Evolutionary conservation across 1,284 basidiomycete genomes (phyloP), one percentile per base, ranked within the genome.

Genomic region (Schizophyllum commune): DNA sequence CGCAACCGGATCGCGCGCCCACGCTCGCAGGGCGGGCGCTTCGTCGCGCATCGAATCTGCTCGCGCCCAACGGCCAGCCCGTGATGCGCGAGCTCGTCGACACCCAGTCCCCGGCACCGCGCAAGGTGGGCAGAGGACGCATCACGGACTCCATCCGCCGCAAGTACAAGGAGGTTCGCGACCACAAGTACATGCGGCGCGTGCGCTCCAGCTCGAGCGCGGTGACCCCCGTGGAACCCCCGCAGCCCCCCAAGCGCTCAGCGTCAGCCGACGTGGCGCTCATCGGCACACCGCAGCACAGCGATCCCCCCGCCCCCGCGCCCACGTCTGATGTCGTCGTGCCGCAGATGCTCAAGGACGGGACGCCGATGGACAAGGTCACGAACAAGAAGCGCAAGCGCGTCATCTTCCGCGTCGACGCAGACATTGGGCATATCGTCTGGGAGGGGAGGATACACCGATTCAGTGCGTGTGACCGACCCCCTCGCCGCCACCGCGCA

Each of bases 281-380:
- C 17, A 17, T 47, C 39, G 17, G 39, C 13, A 47, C 39, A 9
- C 27, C 27, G 27, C 27, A 47, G 39, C 39, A 47, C 13, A 11
- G 39, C 17, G 39, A 47, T 47, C 39, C 39, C 39, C 39, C 39
- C 13, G 39, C 39, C 39, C 39, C 9, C 9, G 13, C 39, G 4
- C 17, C 39, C 13, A 13, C 39, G 39, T 47, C 39, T 17, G 39
- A 47, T 13, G 39, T 47, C 39, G 39, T 47, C 13, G 39, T 47
- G 39, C 39, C 39, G 39, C 39, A 47, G 19, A 55, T 80, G 15
- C 71, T 89, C n/a, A 80, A 82, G 67, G 71, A 75, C 3, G 90
- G 89, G 39, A 82, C 83, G 2, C 81, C 82, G 5, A 89, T 97
- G 88, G 85, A 88, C 68, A 97, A 97, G 70, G 87, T 96, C 19